A percentile compares a stretch with the other conserved stretches of the same genome.
phyloP scores from a whole-genome alignment of 257 asterid species.

The Thymus mandschuricus region DNA sequence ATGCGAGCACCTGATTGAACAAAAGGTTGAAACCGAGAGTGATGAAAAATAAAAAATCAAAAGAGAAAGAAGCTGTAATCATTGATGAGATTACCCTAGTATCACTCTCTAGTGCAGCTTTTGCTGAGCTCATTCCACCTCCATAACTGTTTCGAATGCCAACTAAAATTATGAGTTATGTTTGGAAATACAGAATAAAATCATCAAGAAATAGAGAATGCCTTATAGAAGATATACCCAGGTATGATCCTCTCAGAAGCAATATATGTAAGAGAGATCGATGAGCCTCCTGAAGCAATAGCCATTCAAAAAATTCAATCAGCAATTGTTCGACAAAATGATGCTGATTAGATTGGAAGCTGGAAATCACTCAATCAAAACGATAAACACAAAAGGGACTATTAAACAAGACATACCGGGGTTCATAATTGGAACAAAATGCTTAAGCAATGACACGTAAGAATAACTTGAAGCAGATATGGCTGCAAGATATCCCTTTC shows the following conservation, averaged over 20 bases:
- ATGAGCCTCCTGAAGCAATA: slow-evolving; percentile 71
- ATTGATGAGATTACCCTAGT: slow-evolving; percentile 56
- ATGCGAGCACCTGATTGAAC: slow-evolving; percentile 74
- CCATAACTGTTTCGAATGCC: slow-evolving; percentile 58
- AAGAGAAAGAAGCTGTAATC: slow-evolving; percentile 6
- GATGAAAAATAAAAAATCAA: not conserved
- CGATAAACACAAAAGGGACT: not conserved
- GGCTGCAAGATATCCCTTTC: slow-evolving; percentile 92
- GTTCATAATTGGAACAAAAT: slow-evolving; percentile 81
- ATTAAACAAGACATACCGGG: slow-evolving; percentile 57
- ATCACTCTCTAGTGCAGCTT: slow-evolving; percentile 90
- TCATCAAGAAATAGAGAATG: slow-evolving; percentile 5
- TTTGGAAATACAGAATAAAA: slow-evolving; percentile 1
- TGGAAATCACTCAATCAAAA: not conserved
- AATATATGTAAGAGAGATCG: slow-evolving; percentile 82
- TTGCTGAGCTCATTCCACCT: slow-evolving; percentile 96
- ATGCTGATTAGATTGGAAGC: not conserved
- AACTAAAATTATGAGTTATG: slow-evolving; percentile 5
- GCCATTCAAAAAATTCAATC: slow-evolving; percentile 10
- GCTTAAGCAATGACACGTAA: slow-evolving; percentile 68
- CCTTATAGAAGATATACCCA: slow-evolving; percentile 51
- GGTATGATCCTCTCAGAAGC: slow-evolving; percentile 92
- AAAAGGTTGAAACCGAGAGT: slow-evolving; percentile 8
- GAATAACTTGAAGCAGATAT: slow-evolving; percentile 95
- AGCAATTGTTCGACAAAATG: slow-evolving; percentile 12